Evolutionary conservation across 202 grass and related monocot species (phyloP), one percentile per base, ranked within the genome.

Genomic region (Miscanthus sacchariflorus): DNA sequence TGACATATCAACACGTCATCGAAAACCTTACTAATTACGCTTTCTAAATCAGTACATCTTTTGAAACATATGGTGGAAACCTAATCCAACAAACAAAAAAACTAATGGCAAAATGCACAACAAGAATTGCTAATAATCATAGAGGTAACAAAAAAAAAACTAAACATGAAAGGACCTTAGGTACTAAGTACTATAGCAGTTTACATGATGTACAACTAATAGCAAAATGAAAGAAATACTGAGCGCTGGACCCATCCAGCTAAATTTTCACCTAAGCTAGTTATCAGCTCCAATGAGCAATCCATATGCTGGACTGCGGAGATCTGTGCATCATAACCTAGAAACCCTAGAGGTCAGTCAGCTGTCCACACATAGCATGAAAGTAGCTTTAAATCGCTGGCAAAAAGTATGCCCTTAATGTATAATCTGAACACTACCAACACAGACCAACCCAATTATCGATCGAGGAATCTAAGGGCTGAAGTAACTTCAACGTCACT

Each of bases 291-390:
- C n/a, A 17, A 43, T 61, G 27, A 68, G 15, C 19, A 83, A 43
- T 68, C 30, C 44, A 61, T 39, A 58, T 19, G 40, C 52, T 17
- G 3, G 18, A 66, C 49, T 72, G 67, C n/a, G 5, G 49, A 72
- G 23, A 68, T 27, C 24, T 68, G 33, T 67, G 33, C 43, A 82
- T 67, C 66, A 66, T 81, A 83, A 63, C 67, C 21, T 78, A 68
- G 36, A 67, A 91, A 89, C 73, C 78, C 65, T 89, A 85, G 25
- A 74, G 70, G 72, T 56, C 36, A 25, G 74, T 76, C 58, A 77
- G 46, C 18, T 59, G 78, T 52, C 27, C 1, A 83, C 28, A 15
- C 21, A 17, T 4, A 48, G 36, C 67, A 39, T 36, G 23, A n/a
- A 45, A 78, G 42, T 49, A 70, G 66, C 33, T 59, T 73, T 30